Evolutionary conservation across 352 stramenopile genomes (phyloP), one percentile per base, ranked within the genome.

Genomic region (Albugo candida): DNA sequence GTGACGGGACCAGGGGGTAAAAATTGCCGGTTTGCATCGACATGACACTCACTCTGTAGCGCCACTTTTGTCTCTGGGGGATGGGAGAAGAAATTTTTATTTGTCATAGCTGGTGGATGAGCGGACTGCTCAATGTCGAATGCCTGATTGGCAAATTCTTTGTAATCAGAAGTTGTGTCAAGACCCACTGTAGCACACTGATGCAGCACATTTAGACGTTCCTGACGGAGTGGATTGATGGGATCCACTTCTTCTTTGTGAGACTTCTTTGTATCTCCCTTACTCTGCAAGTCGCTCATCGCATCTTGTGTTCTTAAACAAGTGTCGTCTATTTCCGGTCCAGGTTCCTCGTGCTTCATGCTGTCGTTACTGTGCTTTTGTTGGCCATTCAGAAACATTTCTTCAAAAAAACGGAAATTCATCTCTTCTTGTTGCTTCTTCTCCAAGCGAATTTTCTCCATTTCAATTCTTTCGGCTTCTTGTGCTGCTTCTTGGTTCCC

Each of bases 371-470:
- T 10, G 24, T 31, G 59, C 59, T 82, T 81, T 20, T 62, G 64
- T 0, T 65, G 53, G 5, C 75, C 69, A 43, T 84, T 68, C 19
- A 74, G 52, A 64, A 94, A 84, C 69, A 94, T 83, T 49, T 85
- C 58, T 54, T 94, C 77, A 45, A 94, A 94, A 35, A 71, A 66
- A 13, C 76, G 54, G 53, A 91, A 94, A 55, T 94, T 94, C 24
- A 65, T 49, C 21, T 91, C 70, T 46, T 95, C 81, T 12, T 71
- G 70, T 41, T 80, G 73, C 42, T 72, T 81, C 68, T 94, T 95
- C 47, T 92, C 79, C 36, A 86, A 58, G 11, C 79, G 70, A 53
- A 92, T 89, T 1, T 58, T 52, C 14, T 78, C 65, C 60, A 95
- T 85, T 60, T 93, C 81, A 12, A 65, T 63, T 11, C 83, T 77